These are phyloP conservation scores for Lojkania enalia DNA, from an alignment of 2,329 filamentous ascomycete species.

Conservation along the genomic window DNA sequence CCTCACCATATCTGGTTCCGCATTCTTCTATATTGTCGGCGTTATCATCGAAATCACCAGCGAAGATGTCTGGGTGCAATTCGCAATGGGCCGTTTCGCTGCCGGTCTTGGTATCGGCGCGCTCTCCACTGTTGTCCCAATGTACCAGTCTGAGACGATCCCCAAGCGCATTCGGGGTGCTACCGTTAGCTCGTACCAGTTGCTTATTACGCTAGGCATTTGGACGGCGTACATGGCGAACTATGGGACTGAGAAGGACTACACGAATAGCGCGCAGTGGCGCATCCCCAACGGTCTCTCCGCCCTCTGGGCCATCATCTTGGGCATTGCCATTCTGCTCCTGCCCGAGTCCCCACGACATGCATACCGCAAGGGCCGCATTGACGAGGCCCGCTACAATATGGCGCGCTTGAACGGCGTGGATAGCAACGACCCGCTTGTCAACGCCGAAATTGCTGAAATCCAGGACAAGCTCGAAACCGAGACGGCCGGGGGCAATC, in stretches of 20 bases:
- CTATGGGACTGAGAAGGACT: constrained; percentile 60
- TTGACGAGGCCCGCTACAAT: constrained; percentile 55
- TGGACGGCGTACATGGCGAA: constrained; percentile 58
- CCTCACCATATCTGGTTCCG: constrained; percentile 62
- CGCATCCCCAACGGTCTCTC: constrained; percentile 65
- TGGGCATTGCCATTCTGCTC: constrained; percentile 58
- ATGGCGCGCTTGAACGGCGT: constrained; percentile 61
- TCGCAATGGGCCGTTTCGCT: constrained; percentile 64
- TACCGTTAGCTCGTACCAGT: constrained; percentile 66
- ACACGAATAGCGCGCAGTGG: constrained; percentile 59
- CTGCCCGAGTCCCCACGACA: constrained; percentile 62
- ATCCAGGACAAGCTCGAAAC: constrained; percentile 60
- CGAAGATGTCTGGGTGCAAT: constrained; percentile 61
- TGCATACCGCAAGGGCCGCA: constrained; percentile 58
- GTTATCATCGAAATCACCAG: constrained; percentile 69
- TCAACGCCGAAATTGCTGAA: constrained; percentile 58
- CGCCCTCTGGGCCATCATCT: constrained; percentile 59
- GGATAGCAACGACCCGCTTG: constrained; percentile 56
- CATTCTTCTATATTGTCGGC: constrained; percentile 66
- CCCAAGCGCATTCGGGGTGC: constrained; percentile 67
- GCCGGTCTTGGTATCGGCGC: constrained; percentile 68
- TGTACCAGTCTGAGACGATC: constrained; percentile 70
- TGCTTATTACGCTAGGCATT: constrained; percentile 71
- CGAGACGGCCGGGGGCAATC: constrained; percentile 47
- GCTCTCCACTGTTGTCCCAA: constrained; percentile 59